Evolutionary conservation across 495 filamentous ascomycete species (phyloP), one percentile per base, ranked within the genome.

Genomic region (Penicillium ochrochloron): DNA sequence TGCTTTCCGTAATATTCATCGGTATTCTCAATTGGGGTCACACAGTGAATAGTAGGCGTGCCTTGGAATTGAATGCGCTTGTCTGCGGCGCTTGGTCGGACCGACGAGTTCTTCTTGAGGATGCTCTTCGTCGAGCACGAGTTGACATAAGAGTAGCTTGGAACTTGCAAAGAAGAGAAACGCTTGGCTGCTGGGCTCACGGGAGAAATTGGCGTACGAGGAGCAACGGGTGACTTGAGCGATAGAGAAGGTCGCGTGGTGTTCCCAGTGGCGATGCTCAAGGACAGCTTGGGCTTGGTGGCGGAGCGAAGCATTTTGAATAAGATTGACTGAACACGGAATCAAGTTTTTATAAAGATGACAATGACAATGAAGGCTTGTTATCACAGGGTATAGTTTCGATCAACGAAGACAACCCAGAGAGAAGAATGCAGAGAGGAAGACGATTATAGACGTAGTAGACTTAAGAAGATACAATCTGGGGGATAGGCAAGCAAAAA

Each of bases 1-100:
- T 85, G 80, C 29, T 69, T 77, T 59, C 83, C 83, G 52, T 85
- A 83, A 66, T 84, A 85, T 56, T 85, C 83, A 23, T 84, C 82
- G 25, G 78, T 76, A 21, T 80, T 80, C 69, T 81, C 80, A 67
- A 85, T 82, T 0, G 82, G 82, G 6, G 80, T 84, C 62, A 85
- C 78, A 51, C 80, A 84, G 68, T 84, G 71, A 27, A 85, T 77
- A 27, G 77, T 81, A 7, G 83, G 82, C 7, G 78, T 77, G 33
- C 73, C 75, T 27, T 80, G 66, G 70, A 85, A 84, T 42, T 82
- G 73, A 33, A 84, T 79, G 61, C 72, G 75, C 67, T 82, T 85
- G 37, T 74, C 67, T n/a, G 66, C 58, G 42, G 66, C 59, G 17
- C 59, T 66, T 37, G 29, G 55, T 10, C 31, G 66, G 6, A 57